Conservation (phyloP, 768 basidiomycete genomes). For the Xerocomus spinulosus region DNA sequence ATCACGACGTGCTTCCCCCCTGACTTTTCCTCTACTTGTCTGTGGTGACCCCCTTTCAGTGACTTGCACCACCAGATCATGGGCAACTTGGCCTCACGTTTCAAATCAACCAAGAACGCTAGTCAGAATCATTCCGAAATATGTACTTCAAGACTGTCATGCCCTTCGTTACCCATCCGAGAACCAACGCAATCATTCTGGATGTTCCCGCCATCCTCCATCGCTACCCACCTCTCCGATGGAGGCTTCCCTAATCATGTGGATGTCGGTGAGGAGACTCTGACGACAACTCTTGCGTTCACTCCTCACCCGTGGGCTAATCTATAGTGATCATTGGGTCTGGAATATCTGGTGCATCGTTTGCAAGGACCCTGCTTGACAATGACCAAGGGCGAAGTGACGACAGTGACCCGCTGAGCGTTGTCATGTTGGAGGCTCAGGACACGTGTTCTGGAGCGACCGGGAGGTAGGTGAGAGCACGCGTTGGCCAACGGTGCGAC, state of each 20-base stretch:
- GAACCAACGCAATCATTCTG: constrained; percentile 61
- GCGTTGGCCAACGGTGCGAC: too few species aligned
- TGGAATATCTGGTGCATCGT: constrained; percentile 46
- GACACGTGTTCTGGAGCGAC: constrained; percentile 54
- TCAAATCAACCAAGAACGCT: constrained; percentile 1
- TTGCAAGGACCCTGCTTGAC: constrained; percentile 37
- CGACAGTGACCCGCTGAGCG: constrained; percentile 18
- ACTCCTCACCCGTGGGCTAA: background rate
- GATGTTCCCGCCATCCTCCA: constrained; percentile 49
- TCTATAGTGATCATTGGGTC: constrained; percentile 47
- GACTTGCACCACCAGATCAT: constrained; percentile 8
- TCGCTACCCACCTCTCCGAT: constrained; percentile 31
- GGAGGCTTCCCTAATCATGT: constrained; percentile 42
- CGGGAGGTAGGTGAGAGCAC: constrained; percentile 36
- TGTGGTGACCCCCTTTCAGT: too few species aligned
- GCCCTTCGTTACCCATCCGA: constrained; percentile 46
- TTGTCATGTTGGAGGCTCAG: constrained; percentile 61
- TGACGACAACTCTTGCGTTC: background rate
- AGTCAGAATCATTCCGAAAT: constrained; percentile 4
- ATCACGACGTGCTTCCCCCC: background rate
- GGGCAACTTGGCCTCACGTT: constrained; percentile 25
- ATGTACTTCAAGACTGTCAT: background rate
- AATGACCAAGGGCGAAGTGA: constrained; percentile 22
- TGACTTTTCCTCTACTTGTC: too few species aligned
- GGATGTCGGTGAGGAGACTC: constrained; percentile 43